Percentiles rank a stretch among this genome's conserved stretches.
These are phyloP conservation scores for Leishmania mexicana DNA, from an alignment of 208 protist genomes.

Conservation along the genomic window DNA sequence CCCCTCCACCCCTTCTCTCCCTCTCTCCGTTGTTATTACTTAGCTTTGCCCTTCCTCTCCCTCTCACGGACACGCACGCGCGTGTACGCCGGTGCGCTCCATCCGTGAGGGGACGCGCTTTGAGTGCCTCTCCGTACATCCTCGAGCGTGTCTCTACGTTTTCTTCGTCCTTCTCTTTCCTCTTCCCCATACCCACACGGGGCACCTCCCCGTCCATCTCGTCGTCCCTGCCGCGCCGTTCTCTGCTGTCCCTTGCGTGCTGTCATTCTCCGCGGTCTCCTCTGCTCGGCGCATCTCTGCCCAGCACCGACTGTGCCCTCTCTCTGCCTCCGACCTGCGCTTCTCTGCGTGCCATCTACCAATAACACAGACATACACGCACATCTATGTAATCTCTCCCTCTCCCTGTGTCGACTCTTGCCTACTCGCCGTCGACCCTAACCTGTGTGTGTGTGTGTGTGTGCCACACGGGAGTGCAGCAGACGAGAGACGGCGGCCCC, in stretches of 20 bases:
- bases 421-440: too few relatives aligned
- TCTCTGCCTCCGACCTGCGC: too few relatives aligned
- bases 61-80: neutral
- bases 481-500: neutral
- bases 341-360: too few relatives aligned
- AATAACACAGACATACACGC: too few relatives aligned
- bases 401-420: too few relatives aligned
- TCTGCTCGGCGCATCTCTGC: too few relatives aligned
- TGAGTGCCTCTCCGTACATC: too few relatives aligned
- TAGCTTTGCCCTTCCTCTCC: neutral
- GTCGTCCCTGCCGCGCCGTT: too few relatives aligned
- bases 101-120: neutral
- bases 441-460: too few relatives aligned
- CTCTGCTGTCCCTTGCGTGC: too few relatives aligned
- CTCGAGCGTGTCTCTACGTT: neutral
- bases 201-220: neutral
- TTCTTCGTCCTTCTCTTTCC: neutral
- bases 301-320: too few relatives aligned
- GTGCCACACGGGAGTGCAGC: neutral
- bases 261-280: neutral
- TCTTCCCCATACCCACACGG: neutral
- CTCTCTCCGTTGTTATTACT: neutral
- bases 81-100: neutral
- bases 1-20: neutral
- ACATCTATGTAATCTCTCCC: too few relatives aligned